Evolutionary conservation across 371 early-diverging fungal species (phyloP).

Genomic region (Mycotypha africana): DNA sequence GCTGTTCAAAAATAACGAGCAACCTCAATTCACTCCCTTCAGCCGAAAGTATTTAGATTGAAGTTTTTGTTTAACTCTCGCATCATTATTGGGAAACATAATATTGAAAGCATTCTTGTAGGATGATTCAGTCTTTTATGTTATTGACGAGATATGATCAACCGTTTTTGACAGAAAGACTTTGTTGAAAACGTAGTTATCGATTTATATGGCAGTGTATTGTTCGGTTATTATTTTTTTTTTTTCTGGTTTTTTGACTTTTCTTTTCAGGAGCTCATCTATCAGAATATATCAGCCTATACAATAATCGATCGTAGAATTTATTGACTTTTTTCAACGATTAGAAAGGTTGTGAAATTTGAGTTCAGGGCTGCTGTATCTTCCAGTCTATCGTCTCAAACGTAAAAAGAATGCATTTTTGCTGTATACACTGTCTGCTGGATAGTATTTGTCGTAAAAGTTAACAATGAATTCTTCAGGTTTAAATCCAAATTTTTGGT

Average conservation of each 20-base stretch:
- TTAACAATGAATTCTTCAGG: slow-evolving; percentile 87
- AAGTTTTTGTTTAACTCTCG: slow-evolving; percentile 1
- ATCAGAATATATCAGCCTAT: too few relatives aligned
- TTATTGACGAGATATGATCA: slow-evolving; percentile 7
- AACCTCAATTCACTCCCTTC: background rate
- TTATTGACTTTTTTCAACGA: background rate
- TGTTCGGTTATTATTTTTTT: too few relatives aligned
- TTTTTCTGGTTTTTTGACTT: too few relatives aligned
- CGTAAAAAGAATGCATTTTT: slow-evolving; percentile 90
- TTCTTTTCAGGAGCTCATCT: too few relatives aligned
- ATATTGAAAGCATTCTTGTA: slow-evolving; percentile 8
- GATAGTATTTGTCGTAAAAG: slow-evolving; percentile 91
- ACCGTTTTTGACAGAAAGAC: slow-evolving; percentile 3
- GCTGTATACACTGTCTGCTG: slow-evolving; percentile 67
- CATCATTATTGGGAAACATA: slow-evolving; percentile 5
- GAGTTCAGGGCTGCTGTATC: too few relatives aligned
- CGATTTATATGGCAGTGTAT: too few relatives aligned
- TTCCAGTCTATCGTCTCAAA: slow-evolving; percentile 60
- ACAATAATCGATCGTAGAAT: too few relatives aligned
- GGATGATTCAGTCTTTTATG: background rate
- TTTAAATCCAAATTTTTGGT: slow-evolving; percentile 94
- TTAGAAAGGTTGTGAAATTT: too few relatives aligned
- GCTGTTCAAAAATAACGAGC: slow-evolving; percentile 11
- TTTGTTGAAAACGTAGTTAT: slow-evolving; percentile 13
- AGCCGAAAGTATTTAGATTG: slow-evolving; percentile 11